phyloP scores from a whole-genome alignment of 176 grass and related monocot genomes.

The Elymus sibiricus region DNA sequence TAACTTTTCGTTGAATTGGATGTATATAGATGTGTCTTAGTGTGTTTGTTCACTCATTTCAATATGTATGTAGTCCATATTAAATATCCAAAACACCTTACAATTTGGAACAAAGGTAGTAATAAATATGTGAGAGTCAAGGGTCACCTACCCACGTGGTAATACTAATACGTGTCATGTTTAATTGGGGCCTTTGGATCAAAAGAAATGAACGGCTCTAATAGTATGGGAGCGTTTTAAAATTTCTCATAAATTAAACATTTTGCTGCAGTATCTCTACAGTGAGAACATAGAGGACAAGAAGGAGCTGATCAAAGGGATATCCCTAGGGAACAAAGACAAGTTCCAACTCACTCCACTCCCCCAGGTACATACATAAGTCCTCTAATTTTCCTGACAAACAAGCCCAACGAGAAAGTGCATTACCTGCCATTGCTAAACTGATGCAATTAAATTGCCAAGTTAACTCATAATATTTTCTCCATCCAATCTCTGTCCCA shows the following conservation, averaged over 20 bases:
- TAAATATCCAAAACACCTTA: no score
- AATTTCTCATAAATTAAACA: neutral
- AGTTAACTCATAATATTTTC: neutral
- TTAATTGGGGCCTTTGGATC: neutral
- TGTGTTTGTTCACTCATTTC: no score
- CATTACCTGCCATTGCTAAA: neutral
- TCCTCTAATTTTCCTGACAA: neutral
- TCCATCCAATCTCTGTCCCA: neutral
- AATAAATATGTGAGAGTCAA: neutral
- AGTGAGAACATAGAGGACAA: conserved; percentile 70
- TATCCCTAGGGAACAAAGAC: conserved; percentile 58
- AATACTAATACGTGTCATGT: neutral
- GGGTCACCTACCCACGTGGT: no score
- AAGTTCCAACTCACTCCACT: conserved; percentile 80
- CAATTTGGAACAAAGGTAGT: no score
- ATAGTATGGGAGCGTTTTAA: neutral
- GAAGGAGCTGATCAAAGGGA: conserved; percentile 57
- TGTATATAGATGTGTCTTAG: no score
- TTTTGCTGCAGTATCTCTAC: conserved; percentile 55
- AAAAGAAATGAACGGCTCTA: neutral
- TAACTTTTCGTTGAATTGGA: no score
- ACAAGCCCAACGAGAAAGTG: neutral
- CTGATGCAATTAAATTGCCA: neutral
- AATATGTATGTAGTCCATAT: no score
- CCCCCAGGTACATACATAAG: conserved; percentile 47